Evolutionary conservation across 768 basidiomycete species (phyloP), one percentile per base, ranked within the genome.

Genomic region (Phlebiopsis flavidoalba): DNA sequence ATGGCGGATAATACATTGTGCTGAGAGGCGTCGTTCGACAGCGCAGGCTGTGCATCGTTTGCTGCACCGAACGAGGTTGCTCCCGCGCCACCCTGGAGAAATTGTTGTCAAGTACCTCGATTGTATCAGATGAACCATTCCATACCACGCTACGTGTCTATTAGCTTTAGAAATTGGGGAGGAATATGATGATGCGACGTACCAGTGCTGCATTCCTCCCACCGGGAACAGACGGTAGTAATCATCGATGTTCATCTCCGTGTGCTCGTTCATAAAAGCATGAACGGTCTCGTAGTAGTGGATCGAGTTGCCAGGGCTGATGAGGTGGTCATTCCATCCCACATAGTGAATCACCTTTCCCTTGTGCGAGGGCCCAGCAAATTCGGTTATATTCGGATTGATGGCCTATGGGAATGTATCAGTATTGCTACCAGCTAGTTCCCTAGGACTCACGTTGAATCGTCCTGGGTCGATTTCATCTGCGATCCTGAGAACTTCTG

Each of bases 191-290:
- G 24, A 10, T 2, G n/a, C 26, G 1, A 62, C 69, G 37, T 48
- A 64, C 65, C 73, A 74, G 56, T 74, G 73, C 24, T 66, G 54
- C 73, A 74, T 74, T 4, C 73, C 73, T 0, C 72, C 71, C 10
- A 70, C 68, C 24, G 67, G 62, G 65, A 74, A 74, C 19, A 74
- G 63, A 17, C 73, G 71, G 54, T 73, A 74, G 63, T 67, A 72
- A 53, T 69, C 67, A 60, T 74, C 67, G 36, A 72, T 64, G 35
- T 71, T 58, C 53, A 64, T 59, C 8, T 65, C 64, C 12, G 62
- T 65, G 48, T 66, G 47, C n/a, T 60, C 59, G 8, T 50, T 56
- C 61, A 59, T 65, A 64, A 65, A 67, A 33, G 58, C 62, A 55
- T 71, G 65, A 11, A 70, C 64, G 45, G 62, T 65, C 57, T 69